Conservation (phyloP, 192 early-diverging fungal species). For the Coemansia sp. region DNA sequence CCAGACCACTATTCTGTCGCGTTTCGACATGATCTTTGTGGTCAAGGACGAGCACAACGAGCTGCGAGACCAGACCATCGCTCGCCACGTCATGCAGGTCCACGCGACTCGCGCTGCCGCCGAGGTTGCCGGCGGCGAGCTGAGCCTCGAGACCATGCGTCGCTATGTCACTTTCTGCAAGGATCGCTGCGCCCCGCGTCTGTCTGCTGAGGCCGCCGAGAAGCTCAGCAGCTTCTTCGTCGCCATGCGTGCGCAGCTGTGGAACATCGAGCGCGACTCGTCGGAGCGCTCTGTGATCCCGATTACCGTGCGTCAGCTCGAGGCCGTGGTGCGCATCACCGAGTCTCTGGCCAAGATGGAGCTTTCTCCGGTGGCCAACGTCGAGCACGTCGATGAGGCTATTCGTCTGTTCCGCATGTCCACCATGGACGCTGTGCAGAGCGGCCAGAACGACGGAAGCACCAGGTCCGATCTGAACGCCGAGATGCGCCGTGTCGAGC, state of each 20-base stretch:
- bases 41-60: constrained; percentile 97
- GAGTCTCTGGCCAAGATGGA: constrained; percentile 97
- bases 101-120: constrained; percentile 75
- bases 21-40: constrained; percentile 99
- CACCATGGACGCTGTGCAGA: constrained; percentile 95
- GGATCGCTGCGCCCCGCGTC: constrained; percentile 87
- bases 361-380: constrained; percentile 77
- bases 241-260: constrained; percentile 79
- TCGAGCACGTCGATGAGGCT: constrained; percentile 93
- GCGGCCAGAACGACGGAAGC: constrained; percentile 78
- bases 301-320: constrained; percentile 94
- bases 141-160: constrained; percentile 92
- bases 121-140: constrained; percentile 70
- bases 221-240: constrained; percentile 95
- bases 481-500: constrained; percentile 79
- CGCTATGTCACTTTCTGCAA: constrained; percentile 96
- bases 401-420: constrained; percentile 96
- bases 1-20: constrained; percentile 98
- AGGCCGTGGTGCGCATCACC: constrained; percentile 97
- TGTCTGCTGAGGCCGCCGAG: constrained; percentile 83
- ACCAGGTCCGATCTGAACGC: constrained; percentile 67
- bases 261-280: constrained; percentile 69
- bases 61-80: constrained; percentile 84
- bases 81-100: constrained; percentile 92
- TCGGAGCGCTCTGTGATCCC: constrained; percentile 81